Evolutionary conservation across 257 asterid genomes (phyloP), one percentile per base, ranked within the genome.

Genomic region (Solanum rostratum): DNA sequence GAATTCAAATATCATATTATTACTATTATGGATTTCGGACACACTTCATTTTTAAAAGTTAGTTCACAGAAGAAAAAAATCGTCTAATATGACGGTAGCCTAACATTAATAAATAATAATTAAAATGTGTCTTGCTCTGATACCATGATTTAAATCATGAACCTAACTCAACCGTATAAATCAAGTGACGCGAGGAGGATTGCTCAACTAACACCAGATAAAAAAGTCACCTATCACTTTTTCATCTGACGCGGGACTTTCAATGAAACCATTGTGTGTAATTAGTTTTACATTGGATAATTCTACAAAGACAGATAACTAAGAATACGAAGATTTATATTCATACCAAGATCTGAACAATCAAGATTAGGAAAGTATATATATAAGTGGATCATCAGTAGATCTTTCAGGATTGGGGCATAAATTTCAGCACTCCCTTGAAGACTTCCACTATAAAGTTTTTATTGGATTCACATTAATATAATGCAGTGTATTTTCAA

Each of bases 381-480:
- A 59, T 16, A 29, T 22, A 71, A 50, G 16, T 39, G 18, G 22
- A 66, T 70, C 33, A 66, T 70, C 33, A 7, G 20, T 43, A 43
- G 20, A n/a, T 39, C 33, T 43, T 73, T 43, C 11, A 45, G 14
- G 13, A 22, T 60, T 16, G 24, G 66, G 14, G 55, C 66, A 83
- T 83, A 22, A 30, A 65, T 65, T 83, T 65, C 80, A 83, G 85
- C 85, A 83, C 41, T 83, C 66, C 65, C 63, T 65, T 45, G 62
- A 15, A 63, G 19, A 37, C 24, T 63, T 65, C 30, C 20, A 54
- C 30, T 10, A 49, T 49, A 83, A 66, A 65, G 37, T 29, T 60
- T 27, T 65, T 63, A 11, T 65, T 65, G 53, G 39, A 65, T 82
- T 82, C 85, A 82, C 85, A 82, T 57, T 37, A 41, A 41, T 41